A percentile compares a stretch with the other conserved stretches of the same genome.
Conservation (phyloP, 2,329 filamentous ascomycete genomes). For the Blastomyces emzantsi region DNA sequence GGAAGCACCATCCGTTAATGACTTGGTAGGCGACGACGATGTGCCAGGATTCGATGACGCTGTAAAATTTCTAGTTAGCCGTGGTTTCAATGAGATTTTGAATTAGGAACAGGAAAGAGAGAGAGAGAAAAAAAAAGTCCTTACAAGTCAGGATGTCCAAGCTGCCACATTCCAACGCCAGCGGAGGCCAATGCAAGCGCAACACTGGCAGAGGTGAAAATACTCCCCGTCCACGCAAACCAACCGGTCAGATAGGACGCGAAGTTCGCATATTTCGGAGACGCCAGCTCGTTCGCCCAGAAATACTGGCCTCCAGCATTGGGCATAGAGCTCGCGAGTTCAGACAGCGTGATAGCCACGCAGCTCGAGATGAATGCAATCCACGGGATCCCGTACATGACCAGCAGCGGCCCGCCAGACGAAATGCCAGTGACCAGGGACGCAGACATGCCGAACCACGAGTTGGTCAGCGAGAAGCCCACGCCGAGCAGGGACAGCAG, state of each 20-base stretch:
- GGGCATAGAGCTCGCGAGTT: conserved; percentile 42
- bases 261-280: conserved; percentile 38
- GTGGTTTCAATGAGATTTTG: background rate
- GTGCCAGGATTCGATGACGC: conserved; percentile 29
- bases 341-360: conserved; percentile 40
- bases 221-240: conserved; percentile 46
- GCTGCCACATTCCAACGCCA: conserved; percentile 44
- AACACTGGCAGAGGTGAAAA: conserved; percentile 48
- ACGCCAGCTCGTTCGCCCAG: conserved; percentile 43
- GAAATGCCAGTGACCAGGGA: conserved; percentile 44
- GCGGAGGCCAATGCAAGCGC: conserved; percentile 42
- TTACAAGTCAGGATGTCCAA: conserved; percentile 46
- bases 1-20: conserved; percentile 41
- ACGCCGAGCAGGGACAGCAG: conserved; percentile 44
- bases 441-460: conserved; percentile 44
- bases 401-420: conserved; percentile 41
- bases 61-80: conserved; percentile 15
- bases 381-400: conserved; percentile 44
- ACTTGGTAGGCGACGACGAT: conserved; percentile 40
- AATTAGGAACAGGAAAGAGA: too few relatives aligned
- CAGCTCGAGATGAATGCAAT: conserved; percentile 39
- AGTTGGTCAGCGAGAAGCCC: conserved; percentile 45
- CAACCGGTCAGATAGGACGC: conserved; percentile 43
- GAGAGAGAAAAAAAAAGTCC: conserved; percentile 15
- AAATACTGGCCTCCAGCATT: conserved; percentile 47